Conservation (phyloP, 331 rosid genomes). For the Malus hybrid region DNA sequence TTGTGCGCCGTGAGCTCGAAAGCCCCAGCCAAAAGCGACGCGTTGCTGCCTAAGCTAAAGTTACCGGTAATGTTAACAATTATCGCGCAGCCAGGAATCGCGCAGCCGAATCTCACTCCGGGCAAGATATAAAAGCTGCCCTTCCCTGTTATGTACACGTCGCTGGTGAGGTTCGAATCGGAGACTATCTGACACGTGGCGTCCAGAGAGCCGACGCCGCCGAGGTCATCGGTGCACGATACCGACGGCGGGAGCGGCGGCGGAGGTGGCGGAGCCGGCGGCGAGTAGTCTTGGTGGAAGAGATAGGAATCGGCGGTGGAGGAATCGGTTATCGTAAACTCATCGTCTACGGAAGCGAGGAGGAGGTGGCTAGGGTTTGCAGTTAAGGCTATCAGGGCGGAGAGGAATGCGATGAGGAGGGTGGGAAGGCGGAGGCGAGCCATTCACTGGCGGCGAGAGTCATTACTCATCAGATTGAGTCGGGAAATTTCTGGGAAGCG, state of each 20-base stretch:
- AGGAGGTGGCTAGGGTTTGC: slow-evolving; percentile 18
- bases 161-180: slow-evolving; percentile 80
- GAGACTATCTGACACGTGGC: slow-evolving; percentile 70
- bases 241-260: slow-evolving; percentile 95
- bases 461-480: slow-evolving; percentile 83
- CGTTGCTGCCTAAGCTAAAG: slow-evolving; percentile 68
- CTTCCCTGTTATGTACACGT: slow-evolving; percentile 90
- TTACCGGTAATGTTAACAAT: slow-evolving; percentile 78
- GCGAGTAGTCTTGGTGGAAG: slow-evolving; percentile 90
- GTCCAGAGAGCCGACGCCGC: slow-evolving; percentile 83
- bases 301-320: slow-evolving; percentile 21
- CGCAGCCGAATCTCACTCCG: slow-evolving; percentile 74
- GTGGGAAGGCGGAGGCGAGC: slow-evolving; percentile 64
- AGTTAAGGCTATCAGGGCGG: slow-evolving; percentile 13
- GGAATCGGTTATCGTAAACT: slow-evolving; percentile 28
- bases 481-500: slow-evolving; percentile 17
- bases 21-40: slow-evolving; percentile 73
- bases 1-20: slow-evolving; percentile 65
- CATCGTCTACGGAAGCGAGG: slow-evolving; percentile 34
- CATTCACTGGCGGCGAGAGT: slow-evolving; percentile 61
- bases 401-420: slow-evolving; percentile 25
- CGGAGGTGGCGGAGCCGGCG: slow-evolving; percentile 98
- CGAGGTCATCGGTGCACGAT: slow-evolving; percentile 82
- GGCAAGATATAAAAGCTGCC: slow-evolving; percentile 91
- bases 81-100: slow-evolving; percentile 60